Base-by-base conservation (phyloP, 2,329 filamentous ascomycete genomes). In the Fusarium robinianum region DNA sequence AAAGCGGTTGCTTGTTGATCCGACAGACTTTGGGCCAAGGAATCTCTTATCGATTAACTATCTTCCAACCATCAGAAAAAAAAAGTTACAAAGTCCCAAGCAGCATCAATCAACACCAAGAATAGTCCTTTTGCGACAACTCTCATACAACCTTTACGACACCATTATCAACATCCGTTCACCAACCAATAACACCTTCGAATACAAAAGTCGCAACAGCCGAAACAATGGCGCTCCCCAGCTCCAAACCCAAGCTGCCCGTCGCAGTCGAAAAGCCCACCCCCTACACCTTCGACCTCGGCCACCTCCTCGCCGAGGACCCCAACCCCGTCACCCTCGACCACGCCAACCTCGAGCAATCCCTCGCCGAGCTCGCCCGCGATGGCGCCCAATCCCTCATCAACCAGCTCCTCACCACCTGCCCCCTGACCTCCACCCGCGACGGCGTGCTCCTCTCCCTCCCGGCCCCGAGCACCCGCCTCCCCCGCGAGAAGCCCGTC, bases 401-500 rank as follows among this genome's bases (percentile, higher is more conserved):
- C 69, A 96, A 96, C 78, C 91, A 97, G 72, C 85, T 99, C 49
- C 84, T 99, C 25, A 90, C 85, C 11, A 92, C 90, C 31, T 94
- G 90, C 73, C 80, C 88, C 17, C 85, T 96, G 60, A 80, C 77
- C 47, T 85, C 86, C 31, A 85, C 83, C 31, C 62, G 73, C 1
- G 78, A 81, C 23, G 79, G 90, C 58, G 88, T 97, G 2, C 81
- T 92, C 35, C 82, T 97, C 40, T 77, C 80, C 11, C 84, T 99
- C 0, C 94, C 94, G 0, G 68, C 79, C 0, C 76, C 83, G 1
- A 73, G 79, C 14, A 95, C 87, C 2, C 69, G 76, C 1, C 77
- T 97, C 4, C 94, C 94, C 16, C 87, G 94, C 59, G 91, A 96
- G 74, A 97, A 99, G 72, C 89, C 90, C 8, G 76, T 97, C 7